A percentile compares a stretch with the other conserved stretches of the same genome.
Evolutionary conservation across 2,329 filamentous ascomycete genomes (phyloP).

Genomic region (Coniella lustricola): DNA sequence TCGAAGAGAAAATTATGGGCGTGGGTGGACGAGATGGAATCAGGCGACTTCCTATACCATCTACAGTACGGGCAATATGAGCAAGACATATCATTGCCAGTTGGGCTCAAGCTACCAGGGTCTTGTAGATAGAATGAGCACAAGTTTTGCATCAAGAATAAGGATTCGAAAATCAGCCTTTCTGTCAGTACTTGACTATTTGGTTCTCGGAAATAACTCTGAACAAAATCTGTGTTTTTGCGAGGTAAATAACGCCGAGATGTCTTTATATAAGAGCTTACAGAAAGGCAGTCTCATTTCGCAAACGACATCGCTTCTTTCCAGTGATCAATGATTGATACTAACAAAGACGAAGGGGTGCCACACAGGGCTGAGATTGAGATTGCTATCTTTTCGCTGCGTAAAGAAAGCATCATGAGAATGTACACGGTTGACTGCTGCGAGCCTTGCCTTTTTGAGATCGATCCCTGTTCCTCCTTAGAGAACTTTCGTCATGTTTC

Average conservation of each 20-base stretch:
- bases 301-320: too few relatives aligned
- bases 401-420: slow-evolving; percentile 20
- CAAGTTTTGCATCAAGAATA: too few relatives aligned
- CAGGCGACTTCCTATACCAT: slow-evolving; percentile 11
- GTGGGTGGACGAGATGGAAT: slow-evolving; percentile 18
- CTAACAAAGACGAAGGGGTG: not conserved
- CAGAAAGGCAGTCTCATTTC: too few relatives aligned
- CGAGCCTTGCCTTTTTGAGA: slow-evolving; percentile 8
- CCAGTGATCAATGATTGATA: not conserved
- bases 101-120: too few relatives aligned
- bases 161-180: too few relatives aligned
- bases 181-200: too few relatives aligned
- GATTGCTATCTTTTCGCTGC: slow-evolving; percentile 14
- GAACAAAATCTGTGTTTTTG: too few relatives aligned
- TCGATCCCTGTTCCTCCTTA: slow-evolving; percentile 1
- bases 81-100: too few relatives aligned
- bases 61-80: not conserved
- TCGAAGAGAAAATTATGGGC: slow-evolving; percentile 43
- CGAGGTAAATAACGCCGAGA: too few relatives aligned
- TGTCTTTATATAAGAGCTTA: too few relatives aligned
- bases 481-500: slow-evolving; percentile 3
- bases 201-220: too few relatives aligned
- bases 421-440: slow-evolving; percentile 35
- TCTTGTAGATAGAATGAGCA: too few relatives aligned
- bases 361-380: slow-evolving; percentile 1